Evolutionary conservation across 2,329 filamentous ascomycete species (phyloP).

Genomic region (Emergomyces pasteurianus): DNA sequence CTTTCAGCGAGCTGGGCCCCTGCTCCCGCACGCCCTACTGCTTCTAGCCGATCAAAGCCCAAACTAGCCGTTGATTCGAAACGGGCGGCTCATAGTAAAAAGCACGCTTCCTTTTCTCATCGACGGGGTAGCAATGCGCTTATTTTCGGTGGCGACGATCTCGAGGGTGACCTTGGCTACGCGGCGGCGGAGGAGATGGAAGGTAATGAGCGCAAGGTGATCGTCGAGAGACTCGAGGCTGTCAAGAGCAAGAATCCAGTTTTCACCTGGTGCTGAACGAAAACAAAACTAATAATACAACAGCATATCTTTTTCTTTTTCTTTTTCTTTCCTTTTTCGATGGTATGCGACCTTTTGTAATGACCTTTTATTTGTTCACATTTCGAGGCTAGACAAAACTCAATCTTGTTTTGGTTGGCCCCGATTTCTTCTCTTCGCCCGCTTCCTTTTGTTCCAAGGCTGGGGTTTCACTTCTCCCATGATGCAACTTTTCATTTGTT

Average conservation of each 20-base stretch:
- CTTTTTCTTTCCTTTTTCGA: no score
- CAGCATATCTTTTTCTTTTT: no score
- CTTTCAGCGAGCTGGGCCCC: slow-evolving; percentile 27
- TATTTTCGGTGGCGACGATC: slow-evolving; percentile 56
- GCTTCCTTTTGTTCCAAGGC: background rate
- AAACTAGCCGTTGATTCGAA: slow-evolving; percentile 9
- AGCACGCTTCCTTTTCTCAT: slow-evolving; percentile 30
- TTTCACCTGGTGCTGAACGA: slow-evolving; percentile 84
- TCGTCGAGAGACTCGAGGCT: slow-evolving; percentile 89
- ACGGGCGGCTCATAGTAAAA: slow-evolving; percentile 13
- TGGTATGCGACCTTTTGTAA: no score
- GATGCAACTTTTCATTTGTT: background rate
- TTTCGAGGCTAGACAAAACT: background rate
- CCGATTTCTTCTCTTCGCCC: background rate
- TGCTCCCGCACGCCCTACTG: slow-evolving; percentile 23
- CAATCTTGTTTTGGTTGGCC: background rate
- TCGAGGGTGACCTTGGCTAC: slow-evolving; percentile 88
- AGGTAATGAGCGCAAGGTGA: slow-evolving; percentile 80
- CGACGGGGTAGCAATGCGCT: slow-evolving; percentile 27
- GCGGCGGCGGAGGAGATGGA: slow-evolving; percentile 91
- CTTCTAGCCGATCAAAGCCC: slow-evolving; percentile 16
- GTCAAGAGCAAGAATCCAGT: slow-evolving; percentile 93
- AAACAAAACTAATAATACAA: no score
- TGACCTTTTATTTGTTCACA: background rate
- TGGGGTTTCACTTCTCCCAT: background rate